Base-by-base conservation (phyloP, 225 moss, liverwort and hornwort species). In the Anthoceros angustus region DNA sequence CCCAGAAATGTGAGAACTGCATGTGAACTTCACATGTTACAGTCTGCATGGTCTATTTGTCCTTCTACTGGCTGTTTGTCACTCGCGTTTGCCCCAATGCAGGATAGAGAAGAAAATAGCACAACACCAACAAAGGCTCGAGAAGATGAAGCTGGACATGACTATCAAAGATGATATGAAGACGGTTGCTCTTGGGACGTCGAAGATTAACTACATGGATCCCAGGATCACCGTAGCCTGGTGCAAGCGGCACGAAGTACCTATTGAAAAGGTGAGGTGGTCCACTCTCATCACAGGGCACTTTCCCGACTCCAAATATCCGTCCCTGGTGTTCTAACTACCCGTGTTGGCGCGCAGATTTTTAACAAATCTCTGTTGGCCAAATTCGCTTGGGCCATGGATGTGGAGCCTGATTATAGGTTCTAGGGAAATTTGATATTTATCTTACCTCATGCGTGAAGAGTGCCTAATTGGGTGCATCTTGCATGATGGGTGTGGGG, bases 161-260 rank as follows among this genome's bases (percentile, higher is more conserved):
- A 85, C 83, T 26, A 86, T 98, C 39, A 98, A 98, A 80, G 95
- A 98, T 70, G 95, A 98, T 62, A 71, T 98, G 50, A 98, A 98
- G 76, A 88, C 95, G 39, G 91, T 98, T 76, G 95, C 95, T 32
- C 76, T 98, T 70, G 95, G 95, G 15, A 98, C 95, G 45, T 98
- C 95, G 12, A 98, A 98, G 76, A 98, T 98, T 39, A 98, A 98
- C 66, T 98, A 98, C 69, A 85, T 98, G 95, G 95, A 98, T 72
- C 95, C 95, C 26, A 85, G 95, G 7, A 98, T 98, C 68, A 81
- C 95, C 11, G 95, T 98, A 64, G 95, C 95, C 24, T 98, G 95
- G 95, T 98, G 95, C 85, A 98, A 98, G 72, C 80, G 80, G 61
- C 91, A 98, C 46, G 95, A 98, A 67, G 91, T 98, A 23, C 91